Evolutionary conservation across 192 early-diverging fungal species (phyloP), one percentile per base, ranked within the genome.

Genomic region (Dispira parvispora): DNA sequence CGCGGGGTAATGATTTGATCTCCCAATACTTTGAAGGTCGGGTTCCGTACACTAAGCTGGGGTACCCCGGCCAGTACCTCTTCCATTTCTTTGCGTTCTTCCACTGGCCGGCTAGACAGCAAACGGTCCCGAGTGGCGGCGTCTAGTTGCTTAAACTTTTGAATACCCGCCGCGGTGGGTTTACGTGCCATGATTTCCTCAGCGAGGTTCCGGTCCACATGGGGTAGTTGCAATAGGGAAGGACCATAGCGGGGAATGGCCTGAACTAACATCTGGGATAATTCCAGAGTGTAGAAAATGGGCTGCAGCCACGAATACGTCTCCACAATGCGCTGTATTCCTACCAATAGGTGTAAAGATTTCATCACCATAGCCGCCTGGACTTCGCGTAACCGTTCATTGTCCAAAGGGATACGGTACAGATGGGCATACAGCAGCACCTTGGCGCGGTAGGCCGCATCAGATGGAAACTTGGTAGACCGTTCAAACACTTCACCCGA

Each of bases 251-350:
- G 74, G 62, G 82, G 88, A 26, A 88, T 72, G 18, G 90, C 96
- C 73, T 99, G 96, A 5, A 90, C 82, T 46, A 99, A 72, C 67
- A 85, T 78, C 76, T 98, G 95, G 45, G 84, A 79, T 46, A 97
- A 77, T 52, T 92, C 84, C 77, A 99, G 87, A 43, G 89, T 70
- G 27, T 70, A 66, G 9, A 80, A 65, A 0, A 90, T 80, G 53
- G 79, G 78, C 46, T 66, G 73, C 32, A 92, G 77, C 94, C 95
- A 99, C 63, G 84, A 83, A 67, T 90, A 82, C 18, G 86, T 82
- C 38, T 82, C 81, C 12, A 92, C 79, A 54, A 98, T 91, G 66
- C 93, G 90, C 25, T 94, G 72, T 73, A 98, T 70, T 14, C 95
- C 96, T 52, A 84, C 80, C 26, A 96, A 68, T 42, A 99, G 79